Evolutionary conservation across 805 yeast genomes (phyloP), one percentile per base, ranked within the genome.

Genomic region (Wickerhamiella bombiphila): DNA sequence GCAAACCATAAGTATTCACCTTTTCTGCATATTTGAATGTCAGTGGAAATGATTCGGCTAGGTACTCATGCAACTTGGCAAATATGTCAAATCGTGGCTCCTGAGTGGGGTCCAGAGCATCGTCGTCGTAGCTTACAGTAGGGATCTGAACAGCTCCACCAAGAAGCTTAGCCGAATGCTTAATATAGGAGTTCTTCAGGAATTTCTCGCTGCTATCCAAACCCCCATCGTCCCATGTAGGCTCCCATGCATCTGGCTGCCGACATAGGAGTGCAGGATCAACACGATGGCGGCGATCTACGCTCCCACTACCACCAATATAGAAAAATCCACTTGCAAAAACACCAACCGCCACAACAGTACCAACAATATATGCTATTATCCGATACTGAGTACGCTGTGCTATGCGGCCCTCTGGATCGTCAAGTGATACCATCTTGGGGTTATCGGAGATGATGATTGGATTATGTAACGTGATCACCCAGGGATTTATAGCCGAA

Each of bases 71-170:
- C 44, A 77, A 66, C 7, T 56, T 43, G 21, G 44, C 44, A 44
- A 69, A 69, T 9, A 58, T 46, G 29, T 59, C 58, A 64, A 75
- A 74, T 22, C 66, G 61, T 14, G 64, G 65, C 28, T 68, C 72
- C n/a, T 68, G 68, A 14, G 56, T 63, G 4, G 72, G 71, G 7
- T 60, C 58, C 29, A 20, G 5, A 18, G 50, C 56, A 45, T 63
- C 60, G 37, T 65, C 67, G 51, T 82, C 94, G 43, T 55, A 65
- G 16, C 74, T 65, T 43, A 70, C 74, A 2, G 93, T 79, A 29
- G 76, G 76, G 40, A 79, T 65, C 48, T 67, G 65, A n/a, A 81
- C 65, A 1, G 88, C 80, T 4, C 69, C 73, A 6, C 43, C 40
- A n/a, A 51, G 25, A 3, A 39, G 39, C 25, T 40, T 16, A 14